Evolutionary conservation across 768 basidiomycete genomes (phyloP), one percentile per base, ranked within the genome.

Genomic region (Mycena rebaudengoi): DNA sequence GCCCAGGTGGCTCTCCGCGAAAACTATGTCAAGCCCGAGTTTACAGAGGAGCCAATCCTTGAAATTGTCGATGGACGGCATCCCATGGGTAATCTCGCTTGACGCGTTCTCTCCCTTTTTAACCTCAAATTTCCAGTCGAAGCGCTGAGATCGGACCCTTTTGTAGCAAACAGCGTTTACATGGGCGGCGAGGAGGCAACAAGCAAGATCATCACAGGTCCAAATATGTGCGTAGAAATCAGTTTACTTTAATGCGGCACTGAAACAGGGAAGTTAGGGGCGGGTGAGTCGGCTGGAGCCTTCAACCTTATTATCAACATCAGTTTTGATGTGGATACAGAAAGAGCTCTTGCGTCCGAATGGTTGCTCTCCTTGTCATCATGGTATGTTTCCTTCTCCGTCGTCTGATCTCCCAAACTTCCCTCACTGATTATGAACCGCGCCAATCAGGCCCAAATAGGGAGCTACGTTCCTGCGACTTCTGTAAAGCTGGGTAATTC

Each of bases 11-110:
- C 94, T 1, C 79, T 91, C 35, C 87, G 88, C 61, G 83, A 86
- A 13, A 89, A 89, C 46, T 98, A 95, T 67, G 87, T 88, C 32
- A 88, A 90, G 45, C 96, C 97, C 1, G 77, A 82, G 63, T 92
- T 98, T 70, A 86, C 85, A 0, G 84, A 89, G 39, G 33, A 18
- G 21, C 26, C 6, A 85, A 89, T 48, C 25, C 79, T 98, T 13
- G 89, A 93, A 62, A 91, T 98, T 29, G 76, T 83, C 12, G 87
- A 90, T n/a, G 96, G 94, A 0, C 85, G 95, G 12, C 97, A 99
- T 79, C 97, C 97, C 0, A 95, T 99, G 87, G 87, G 64, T 50
- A n/a, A 25, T 39, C 41, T 6, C 28, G 26, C 18, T 40, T 18
- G 18, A 6, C 23, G 2, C 25, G 7, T 21, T 30, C 5, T 23